Base-by-base conservation (phyloP, 352 stramenopile genomes). In the Pythium coloratum region DNA sequence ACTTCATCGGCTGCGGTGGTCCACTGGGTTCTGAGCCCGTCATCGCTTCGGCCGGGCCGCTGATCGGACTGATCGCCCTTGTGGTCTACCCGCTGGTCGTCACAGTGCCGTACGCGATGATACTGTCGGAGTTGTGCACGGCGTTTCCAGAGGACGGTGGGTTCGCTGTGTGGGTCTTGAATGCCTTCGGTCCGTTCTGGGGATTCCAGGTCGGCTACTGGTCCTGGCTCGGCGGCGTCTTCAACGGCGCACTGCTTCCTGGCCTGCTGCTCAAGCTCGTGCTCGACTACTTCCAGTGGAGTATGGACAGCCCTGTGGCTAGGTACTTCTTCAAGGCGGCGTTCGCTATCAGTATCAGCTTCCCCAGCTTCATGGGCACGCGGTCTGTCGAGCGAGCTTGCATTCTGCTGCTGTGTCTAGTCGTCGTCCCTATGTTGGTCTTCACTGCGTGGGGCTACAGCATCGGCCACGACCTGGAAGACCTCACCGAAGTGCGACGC, bases 111-210 rank as follows among this genome's bases (percentile, higher is more conserved):
- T 93, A 97, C 71, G 89, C 81, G 7, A 75, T 97, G 51, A 88
- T 98, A 40, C 95, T 95, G 8, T 84, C 91, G 8, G 92, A 98
- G 76, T 74, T 98, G n/a, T 90, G 84, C 20, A 86, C 87, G 0
- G 78, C 91, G 8, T 97, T 97, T 72, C 91, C 89, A 1, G 89
- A 97, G 20, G 74, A 85, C 30, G 77, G 73, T 20, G 91, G 80
- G 55, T 95, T 90, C 61, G 82, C 92, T 1, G 81, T 90, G 3
- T 98, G 94, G 94, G 89, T 97, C 2, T 72, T 92, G 59, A 76
- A 92, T 67, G 92, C 91, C 0, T 97, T 97, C 81, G 94, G 91
- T 8, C 70, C 80, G 13, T 93, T 91, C 73, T 91, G 81, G 84
- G 83, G 72, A 1, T 87, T 90, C 61, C 84, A 91, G 65, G 75